Conservation (phyloP, 2,329 filamentous ascomycete species). For the Colletotrichum magnum region DNA sequence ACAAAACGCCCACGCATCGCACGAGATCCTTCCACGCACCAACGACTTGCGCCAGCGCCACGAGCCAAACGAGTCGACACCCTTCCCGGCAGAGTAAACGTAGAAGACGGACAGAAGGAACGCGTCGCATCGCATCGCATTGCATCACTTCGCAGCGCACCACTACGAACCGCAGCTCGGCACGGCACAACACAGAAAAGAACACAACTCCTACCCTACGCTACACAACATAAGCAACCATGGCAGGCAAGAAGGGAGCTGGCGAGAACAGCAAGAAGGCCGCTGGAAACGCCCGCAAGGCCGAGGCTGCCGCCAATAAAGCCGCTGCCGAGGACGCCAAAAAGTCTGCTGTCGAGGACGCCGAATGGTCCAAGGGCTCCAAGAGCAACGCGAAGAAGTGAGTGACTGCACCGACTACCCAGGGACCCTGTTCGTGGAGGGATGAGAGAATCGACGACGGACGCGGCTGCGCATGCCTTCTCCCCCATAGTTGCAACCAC, state of each 20-base stretch:
- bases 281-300: constrained; percentile 91
- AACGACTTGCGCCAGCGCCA: constrained; percentile 23
- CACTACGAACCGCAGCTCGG: no score
- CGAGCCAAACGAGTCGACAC: constrained; percentile 29
- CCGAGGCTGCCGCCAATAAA: constrained; percentile 87
- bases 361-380: constrained; percentile 86
- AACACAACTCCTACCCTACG: neutral
- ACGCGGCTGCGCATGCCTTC: constrained; percentile 2
- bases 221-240: constrained; percentile 50
- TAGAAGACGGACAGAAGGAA: no score
- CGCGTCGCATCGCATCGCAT: constrained; percentile 33
- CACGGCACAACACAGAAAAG: constrained; percentile 22
- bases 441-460: neutral
- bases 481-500: constrained; percentile 2
- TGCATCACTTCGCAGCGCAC: constrained; percentile 28
- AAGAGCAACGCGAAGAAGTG: constrained; percentile 93
- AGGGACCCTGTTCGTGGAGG: neutral
- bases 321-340: constrained; percentile 78
- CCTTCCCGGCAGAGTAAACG: constrained; percentile 8
- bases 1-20: constrained; percentile 26
- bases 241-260: constrained; percentile 79
- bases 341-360: constrained; percentile 76
- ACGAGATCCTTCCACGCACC: constrained; percentile 30
- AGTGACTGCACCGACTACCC: constrained; percentile 47
- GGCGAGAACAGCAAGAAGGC: constrained; percentile 90